phyloP scores from a whole-genome alignment of 2,329 filamentous ascomycete species.

The Aureobasidium uvarum region DNA sequence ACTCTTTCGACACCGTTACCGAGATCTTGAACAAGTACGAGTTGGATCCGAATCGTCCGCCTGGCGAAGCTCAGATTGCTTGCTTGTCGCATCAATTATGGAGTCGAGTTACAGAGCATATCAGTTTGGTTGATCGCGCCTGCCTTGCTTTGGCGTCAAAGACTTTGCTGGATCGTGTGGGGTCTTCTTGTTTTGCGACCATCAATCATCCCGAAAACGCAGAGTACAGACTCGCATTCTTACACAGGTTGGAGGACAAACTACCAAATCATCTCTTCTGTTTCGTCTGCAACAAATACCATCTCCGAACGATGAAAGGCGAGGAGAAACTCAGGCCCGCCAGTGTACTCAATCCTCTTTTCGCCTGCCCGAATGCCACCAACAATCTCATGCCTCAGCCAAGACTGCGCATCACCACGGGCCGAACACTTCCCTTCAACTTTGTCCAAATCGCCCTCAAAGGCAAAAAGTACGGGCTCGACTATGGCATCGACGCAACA shows the following conservation, averaged over 20 bases:
- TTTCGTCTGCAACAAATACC: conserved; percentile 57
- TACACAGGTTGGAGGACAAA: conserved; percentile 51
- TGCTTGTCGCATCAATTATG: conserved; percentile 50
- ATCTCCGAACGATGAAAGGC: conserved; percentile 54
- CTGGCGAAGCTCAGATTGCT: conserved; percentile 45
- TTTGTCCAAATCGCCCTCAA: conserved; percentile 59
- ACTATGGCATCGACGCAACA: conserved; percentile 50
- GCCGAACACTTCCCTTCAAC: conserved; percentile 56
- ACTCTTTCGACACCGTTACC: conserved; percentile 39
- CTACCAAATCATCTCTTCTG: conserved; percentile 59
- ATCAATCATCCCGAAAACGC: conserved; percentile 47
- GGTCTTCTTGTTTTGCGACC: conserved; percentile 41
- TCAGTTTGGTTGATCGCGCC: conserved; percentile 50
- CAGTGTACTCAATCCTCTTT: conserved; percentile 56
- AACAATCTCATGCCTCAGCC: conserved; percentile 49
- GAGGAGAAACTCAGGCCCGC: conserved; percentile 55
- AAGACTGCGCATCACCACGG: conserved; percentile 54
- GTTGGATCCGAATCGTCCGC: conserved; percentile 21
- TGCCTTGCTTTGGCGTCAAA: conserved; percentile 52
- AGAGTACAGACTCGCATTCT: conserved; percentile 51
- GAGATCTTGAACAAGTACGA: conserved; percentile 32
- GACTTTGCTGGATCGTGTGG: conserved; percentile 47
- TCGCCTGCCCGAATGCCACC: conserved; percentile 54
- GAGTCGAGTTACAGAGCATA: conserved; percentile 44
- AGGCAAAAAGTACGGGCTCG: conserved; percentile 47